Evolutionary conservation across 768 basidiomycete genomes (phyloP).

Genomic region (Thelephora ganbajun): DNA sequence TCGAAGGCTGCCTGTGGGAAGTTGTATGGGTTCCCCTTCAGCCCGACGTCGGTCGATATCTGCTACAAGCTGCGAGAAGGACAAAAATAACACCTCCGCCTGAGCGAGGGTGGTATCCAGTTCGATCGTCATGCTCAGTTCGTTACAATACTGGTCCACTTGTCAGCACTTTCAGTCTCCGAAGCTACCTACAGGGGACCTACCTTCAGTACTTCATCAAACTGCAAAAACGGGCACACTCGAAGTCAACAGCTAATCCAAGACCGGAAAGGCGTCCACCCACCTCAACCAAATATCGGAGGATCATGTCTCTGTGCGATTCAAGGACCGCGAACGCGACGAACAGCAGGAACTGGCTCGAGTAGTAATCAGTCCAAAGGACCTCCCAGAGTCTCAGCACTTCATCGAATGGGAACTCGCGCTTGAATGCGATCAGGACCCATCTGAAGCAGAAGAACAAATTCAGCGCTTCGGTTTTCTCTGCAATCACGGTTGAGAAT

Average conservation of each 20-base stretch:
- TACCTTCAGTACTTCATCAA: conserved; percentile 71
- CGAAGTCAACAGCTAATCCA: conserved; percentile 1
- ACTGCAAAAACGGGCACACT: conserved; percentile 25
- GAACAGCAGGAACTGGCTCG: conserved; percentile 80
- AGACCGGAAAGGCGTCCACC: conserved; percentile 9
- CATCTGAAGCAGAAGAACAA: conserved; percentile 98
- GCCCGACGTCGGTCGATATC: conserved; percentile 75
- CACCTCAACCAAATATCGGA: conserved; percentile 91
- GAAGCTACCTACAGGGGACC: conserved; percentile 3
- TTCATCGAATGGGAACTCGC: conserved; percentile 89
- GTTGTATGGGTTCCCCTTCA: conserved; percentile 27
- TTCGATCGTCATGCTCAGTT: conserved; percentile 93
- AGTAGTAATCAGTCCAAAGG: conserved; percentile 86
- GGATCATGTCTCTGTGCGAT: conserved; percentile 88
- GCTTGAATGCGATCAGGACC: conserved; percentile 90
- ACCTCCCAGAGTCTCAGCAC: conserved; percentile 90
- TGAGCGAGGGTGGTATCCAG: conserved; percentile 91
- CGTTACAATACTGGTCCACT: conserved; percentile 66
- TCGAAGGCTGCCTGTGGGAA: conserved; percentile 16
- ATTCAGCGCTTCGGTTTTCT: conserved; percentile 82
- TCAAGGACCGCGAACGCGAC: conserved; percentile 89
- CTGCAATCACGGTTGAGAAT: conserved; percentile 21
- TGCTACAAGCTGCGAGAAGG: conserved; percentile 77
- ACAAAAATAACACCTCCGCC: conserved; percentile 92
- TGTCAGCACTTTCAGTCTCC: not conserved